Base-by-base conservation (phyloP, 2,329 filamentous ascomycete genomes). In the Paecilomyces dactylethromorphus region DNA sequence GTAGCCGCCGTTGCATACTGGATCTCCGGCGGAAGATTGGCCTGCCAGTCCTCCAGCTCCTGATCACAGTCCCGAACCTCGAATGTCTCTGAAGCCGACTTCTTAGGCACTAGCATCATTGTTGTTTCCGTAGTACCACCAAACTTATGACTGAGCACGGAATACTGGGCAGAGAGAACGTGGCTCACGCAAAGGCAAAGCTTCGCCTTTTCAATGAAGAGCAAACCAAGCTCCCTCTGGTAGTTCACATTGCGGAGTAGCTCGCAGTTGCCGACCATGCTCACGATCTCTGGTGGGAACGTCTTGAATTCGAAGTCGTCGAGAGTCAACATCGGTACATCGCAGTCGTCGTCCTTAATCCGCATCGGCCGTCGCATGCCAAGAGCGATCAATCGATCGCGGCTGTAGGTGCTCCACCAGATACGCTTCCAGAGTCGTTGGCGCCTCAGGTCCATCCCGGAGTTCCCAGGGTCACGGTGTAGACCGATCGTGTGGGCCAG, bases 351-450 rank as follows among this genome's bases (percentile, higher is more conserved):
- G 60, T 92, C 88, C 80, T 95, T 95, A 74, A 97, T 95, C 56
- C 92, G 84, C 45, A 92, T 96, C 3, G 92, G 92, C 57, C 93
- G 86, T 58, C 93, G 86, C 92, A 97, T 97, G 58, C 93, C 93
- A 12, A 97, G 79, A 1, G 93, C 93, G 63, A 97, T 92, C 50
- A 97, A 82, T 54, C 92, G 89, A 74, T 97, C 93, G 57, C 92
- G 88, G 86, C 96, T 96, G 70, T 96, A 96, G 63, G 91, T 95
- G 32, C 90, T 96, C 93, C 93, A 97, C 93, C 93, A 97, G 65
- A 97, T 94, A 56, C 92, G 84, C 77, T 96, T 96, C 90, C 92
- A 96, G 55, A 97, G 79, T 68, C 87, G 90, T 70, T 92, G 89
- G 68, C 90, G 88, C 56, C 84, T 82, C 2, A 78, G 75, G 45